Evolutionary conservation across 1,139 yeast genomes (phyloP), one percentile per base, ranked within the genome.

Genomic region (Scheffersomyces segobiensis): DNA sequence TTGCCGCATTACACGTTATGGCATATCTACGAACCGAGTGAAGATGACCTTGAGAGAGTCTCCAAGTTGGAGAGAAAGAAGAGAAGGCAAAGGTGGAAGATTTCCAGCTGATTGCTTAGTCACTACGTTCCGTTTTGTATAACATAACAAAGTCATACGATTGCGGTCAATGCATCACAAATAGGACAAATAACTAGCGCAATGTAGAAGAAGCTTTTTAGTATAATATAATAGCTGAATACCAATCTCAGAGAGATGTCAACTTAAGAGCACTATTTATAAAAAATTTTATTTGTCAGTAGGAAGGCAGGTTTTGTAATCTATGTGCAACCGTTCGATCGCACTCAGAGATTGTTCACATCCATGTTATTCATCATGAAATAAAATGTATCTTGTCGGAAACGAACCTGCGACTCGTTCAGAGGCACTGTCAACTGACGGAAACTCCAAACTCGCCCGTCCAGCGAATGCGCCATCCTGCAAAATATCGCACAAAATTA

Each of bases 1-100:
- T 80, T 91, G 65, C 97, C 97, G 47, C 96, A 92, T 75, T 92
- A 92, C 71, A 91, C 93, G 1, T 82, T 92, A 52, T 91, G 97
- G 97, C 93, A 88, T 72, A 88, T 88, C 57, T 88, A 88, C 73
- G 97, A 91, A 68, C 93, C 96, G 50, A 90, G 97, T 75, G 97
- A 90, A 71, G 98, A 93, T 69, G 98, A 93, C 73, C 78, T 92
- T 62, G 82, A 83, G 68, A 86, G 87, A 67, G 90, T 91, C 56
- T 89, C 91, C 2, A 81, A 83, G 70, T 81, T 84, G 78, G 96
- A 86, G 74, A 82, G 93, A 74, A 86, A 82, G 70, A 87, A 83
- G 76, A 83, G 91, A 75, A 78, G 85, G 67, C 63, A 70, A 68
- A 60, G 65, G 57, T 39, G 57, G 10, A 48, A 20, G 42, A 32